Evolutionary conservation across 768 basidiomycete genomes (phyloP).

Genomic region (Russula brevipes): DNA sequence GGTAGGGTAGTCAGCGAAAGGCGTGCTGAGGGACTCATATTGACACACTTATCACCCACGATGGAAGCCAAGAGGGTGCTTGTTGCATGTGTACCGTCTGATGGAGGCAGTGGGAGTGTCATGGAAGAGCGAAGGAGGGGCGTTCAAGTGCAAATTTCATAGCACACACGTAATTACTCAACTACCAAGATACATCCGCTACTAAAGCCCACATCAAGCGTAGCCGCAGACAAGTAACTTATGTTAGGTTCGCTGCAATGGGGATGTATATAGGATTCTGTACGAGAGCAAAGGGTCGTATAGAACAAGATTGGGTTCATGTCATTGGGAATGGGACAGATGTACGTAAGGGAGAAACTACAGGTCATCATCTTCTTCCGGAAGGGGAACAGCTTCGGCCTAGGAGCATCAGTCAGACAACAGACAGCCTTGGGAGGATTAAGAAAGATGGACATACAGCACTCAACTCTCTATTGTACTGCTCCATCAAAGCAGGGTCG

Average conservation of each 20-base stretch:
- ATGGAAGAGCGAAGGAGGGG: background rate
- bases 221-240: background rate
- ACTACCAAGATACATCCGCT: background rate
- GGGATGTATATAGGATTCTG: conserved; percentile 7
- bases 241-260: background rate
- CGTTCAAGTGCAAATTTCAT: background rate
- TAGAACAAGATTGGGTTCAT: conserved; percentile 11
- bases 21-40: background rate
- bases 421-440: background rate
- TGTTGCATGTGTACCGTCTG: background rate
- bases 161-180: conserved; percentile 3
- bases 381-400: conserved; percentile 91
- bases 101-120: background rate
- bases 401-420: conserved; percentile 30
- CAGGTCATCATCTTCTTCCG: conserved; percentile 93
- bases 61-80: conserved; percentile 30
- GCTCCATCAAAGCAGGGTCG: conserved; percentile 68
- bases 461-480: conserved; percentile 73
- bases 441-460: conserved; percentile 40
- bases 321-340: conserved; percentile 9
- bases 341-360: conserved; percentile 33
- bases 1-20: conserved; percentile 6
- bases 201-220: conserved; percentile 5
- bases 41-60: conserved; percentile 62
- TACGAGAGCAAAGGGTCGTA: conserved; percentile 11